Evolutionary conservation across 441 rosid species (phyloP).

Genomic region (Mallotus japonicus): DNA sequence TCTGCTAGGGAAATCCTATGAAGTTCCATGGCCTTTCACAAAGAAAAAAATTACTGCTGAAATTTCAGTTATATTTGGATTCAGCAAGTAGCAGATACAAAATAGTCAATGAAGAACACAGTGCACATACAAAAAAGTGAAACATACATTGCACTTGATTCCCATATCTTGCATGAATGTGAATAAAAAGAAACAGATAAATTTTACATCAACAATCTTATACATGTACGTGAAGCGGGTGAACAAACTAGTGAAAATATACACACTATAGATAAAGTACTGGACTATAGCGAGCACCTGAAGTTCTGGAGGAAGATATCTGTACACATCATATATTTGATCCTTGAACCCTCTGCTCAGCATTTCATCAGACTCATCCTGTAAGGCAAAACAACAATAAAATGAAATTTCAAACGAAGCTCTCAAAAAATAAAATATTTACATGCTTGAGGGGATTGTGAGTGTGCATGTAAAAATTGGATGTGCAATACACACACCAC

Average conservation of each 20-base stretch:
- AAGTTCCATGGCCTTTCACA: background rate
- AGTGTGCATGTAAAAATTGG: background rate
- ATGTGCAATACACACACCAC: constrained; percentile 32
- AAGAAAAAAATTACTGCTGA: background rate
- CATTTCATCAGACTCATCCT: constrained; percentile 98
- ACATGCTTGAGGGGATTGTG: background rate
- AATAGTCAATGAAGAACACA: too few relatives aligned
- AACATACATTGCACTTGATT: background rate
- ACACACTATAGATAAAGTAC: background rate
- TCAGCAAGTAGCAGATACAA: too few relatives aligned
- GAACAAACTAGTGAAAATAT: background rate
- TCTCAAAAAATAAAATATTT: background rate
- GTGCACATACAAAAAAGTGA: too few relatives aligned
- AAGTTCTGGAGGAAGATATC: constrained; percentile 97
- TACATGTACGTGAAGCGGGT: background rate
- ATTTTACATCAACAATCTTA: background rate
- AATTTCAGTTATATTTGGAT: background rate
- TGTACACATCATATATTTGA: constrained; percentile 91
- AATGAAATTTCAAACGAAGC: background rate
- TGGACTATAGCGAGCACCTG: constrained; percentile 46
- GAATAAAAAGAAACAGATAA: background rate
- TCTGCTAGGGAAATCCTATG: too few relatives aligned
- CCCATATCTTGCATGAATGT: background rate
- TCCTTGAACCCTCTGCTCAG: constrained; percentile 98
- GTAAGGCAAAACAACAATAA: background rate